These are phyloP conservation scores for Annulohypoxylon nitens DNA, from an alignment of 495 filamentous ascomycete genomes.

Conservation along the genomic window DNA sequence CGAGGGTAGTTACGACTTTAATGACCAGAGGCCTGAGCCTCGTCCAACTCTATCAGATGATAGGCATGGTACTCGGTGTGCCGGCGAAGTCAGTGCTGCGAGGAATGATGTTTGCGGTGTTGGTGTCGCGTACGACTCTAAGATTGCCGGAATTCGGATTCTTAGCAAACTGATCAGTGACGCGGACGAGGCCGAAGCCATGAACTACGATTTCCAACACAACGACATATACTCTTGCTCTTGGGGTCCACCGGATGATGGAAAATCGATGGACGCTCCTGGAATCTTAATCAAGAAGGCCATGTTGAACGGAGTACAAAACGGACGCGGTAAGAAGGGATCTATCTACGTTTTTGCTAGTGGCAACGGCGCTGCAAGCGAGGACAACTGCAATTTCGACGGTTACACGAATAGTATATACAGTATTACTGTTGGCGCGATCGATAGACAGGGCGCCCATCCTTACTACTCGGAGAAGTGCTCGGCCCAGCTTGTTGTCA, in stretches of 20 bases:
- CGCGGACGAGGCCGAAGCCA: conserved; percentile 88
- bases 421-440: conserved; percentile 94
- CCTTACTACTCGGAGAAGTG: conserved; percentile 96
- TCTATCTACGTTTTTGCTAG: conserved; percentile 98
- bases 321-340: conserved; percentile 84
- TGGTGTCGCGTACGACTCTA: conserved; percentile 92
- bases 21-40: conserved; percentile 83
- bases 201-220: conserved; percentile 90
- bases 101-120: conserved; percentile 95
- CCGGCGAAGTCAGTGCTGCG: conserved; percentile 91
- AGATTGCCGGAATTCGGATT: conserved; percentile 90
- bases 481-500: conserved; percentile 93
- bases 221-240: conserved; percentile 99
- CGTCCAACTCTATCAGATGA: conserved; percentile 85
- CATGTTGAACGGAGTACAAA: conserved; percentile 91
- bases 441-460: conserved; percentile 86
- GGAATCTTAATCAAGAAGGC: conserved; percentile 88
- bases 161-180: conserved; percentile 91
- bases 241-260: conserved; percentile 96
- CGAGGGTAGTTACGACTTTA: conserved; percentile 94
- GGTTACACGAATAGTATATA: conserved; percentile 99
- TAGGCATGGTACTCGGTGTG: conserved; percentile 91
- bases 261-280: conserved; percentile 91
- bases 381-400: conserved; percentile 99
- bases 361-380: conserved; percentile 87